A percentile compares a stretch with the other conserved stretches of the same genome.
phyloP scores from a whole-genome alignment of 2,329 filamentous ascomycete species.

The Claviceps pusilla region DNA sequence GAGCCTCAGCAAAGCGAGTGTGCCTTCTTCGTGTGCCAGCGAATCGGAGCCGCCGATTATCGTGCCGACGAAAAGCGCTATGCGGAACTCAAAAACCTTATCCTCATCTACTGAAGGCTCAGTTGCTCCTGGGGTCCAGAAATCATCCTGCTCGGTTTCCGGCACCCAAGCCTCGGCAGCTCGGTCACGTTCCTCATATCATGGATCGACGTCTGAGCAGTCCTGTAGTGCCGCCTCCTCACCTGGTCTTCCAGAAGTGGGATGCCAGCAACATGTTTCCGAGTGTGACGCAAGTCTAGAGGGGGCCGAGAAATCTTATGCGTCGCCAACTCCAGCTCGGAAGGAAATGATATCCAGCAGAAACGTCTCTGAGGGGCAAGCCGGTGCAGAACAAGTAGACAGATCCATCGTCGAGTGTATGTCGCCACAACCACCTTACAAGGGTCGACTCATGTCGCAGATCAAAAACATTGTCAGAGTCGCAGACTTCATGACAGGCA shows the following conservation, averaged over 20 bases:
- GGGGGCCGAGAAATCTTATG: not conserved
- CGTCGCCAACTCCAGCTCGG: not conserved
- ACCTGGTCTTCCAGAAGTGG: not conserved
- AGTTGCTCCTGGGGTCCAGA: not conserved
- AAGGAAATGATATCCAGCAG: not conserved
- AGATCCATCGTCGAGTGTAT: not conserved
- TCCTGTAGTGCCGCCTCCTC: not conserved
- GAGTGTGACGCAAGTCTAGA: not conserved
- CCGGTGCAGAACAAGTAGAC: not conserved
- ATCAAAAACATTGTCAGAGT: not conserved
- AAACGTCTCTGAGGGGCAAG: not conserved
- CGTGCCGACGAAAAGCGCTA: not conserved
- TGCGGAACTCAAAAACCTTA: not conserved
- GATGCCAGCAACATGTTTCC: not conserved
- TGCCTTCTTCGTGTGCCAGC: not conserved
- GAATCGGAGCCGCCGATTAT: not conserved
- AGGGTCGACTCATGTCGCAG: not conserved
- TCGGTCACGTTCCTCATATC: not conserved
- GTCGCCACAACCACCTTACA: not conserved
- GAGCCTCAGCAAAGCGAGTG: not conserved
- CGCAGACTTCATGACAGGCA: not conserved
- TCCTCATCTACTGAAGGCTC: not conserved
- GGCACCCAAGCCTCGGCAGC: not conserved
- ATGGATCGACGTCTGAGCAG: not conserved
- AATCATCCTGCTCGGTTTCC: not conserved